A percentile compares a stretch with the other conserved stretches of the same genome.
These are phyloP conservation scores for Piedraia hortae DNA, from an alignment of 2,329 filamentous ascomycete genomes.

Conservation along the genomic window DNA sequence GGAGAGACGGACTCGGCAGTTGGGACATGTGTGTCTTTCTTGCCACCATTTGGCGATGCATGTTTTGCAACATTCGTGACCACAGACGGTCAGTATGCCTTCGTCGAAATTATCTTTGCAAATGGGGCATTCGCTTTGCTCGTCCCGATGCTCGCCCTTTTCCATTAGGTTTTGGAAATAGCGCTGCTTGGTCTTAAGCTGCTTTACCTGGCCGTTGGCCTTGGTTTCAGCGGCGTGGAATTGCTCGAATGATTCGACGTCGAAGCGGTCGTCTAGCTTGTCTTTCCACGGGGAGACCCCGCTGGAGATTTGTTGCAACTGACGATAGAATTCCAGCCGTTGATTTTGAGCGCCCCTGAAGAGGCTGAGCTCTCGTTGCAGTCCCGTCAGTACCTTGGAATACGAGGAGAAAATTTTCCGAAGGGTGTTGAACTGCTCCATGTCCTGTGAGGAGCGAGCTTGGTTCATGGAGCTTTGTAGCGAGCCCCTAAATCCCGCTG, in stretches of 20 bases:
- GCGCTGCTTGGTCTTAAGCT: constrained; percentile 42
- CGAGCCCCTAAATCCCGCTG: too few relatives aligned
- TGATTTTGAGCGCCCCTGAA: constrained; percentile 62
- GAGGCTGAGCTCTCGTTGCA: constrained; percentile 45
- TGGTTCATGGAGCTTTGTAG: constrained; percentile 43
- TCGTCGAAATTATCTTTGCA: constrained; percentile 50
- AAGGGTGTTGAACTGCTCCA: constrained; percentile 28
- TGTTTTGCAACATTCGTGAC: constrained; percentile 74
- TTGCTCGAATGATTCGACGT: constrained; percentile 21
- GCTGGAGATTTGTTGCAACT: constrained; percentile 77
- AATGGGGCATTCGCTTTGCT: constrained; percentile 48
- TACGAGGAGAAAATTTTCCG: constrained; percentile 26
- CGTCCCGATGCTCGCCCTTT: too few relatives aligned
- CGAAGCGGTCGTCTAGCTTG: constrained; percentile 27
- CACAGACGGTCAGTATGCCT: constrained; percentile 67
- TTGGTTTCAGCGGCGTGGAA: constrained; percentile 15
- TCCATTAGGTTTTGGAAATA: constrained; percentile 40
- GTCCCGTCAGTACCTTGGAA: constrained; percentile 20
- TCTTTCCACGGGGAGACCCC: constrained; percentile 52
- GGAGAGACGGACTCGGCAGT: constrained; percentile 48
- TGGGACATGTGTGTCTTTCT: constrained; percentile 47
- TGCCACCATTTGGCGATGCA: constrained; percentile 61
- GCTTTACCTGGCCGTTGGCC: constrained; percentile 31
- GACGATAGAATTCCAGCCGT: constrained; percentile 68
- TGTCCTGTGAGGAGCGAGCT: constrained; percentile 35